These are phyloP conservation scores for Zygnema circumcarinatum DNA, from an alignment of 139 green algal species.

Conservation along the genomic window DNA sequence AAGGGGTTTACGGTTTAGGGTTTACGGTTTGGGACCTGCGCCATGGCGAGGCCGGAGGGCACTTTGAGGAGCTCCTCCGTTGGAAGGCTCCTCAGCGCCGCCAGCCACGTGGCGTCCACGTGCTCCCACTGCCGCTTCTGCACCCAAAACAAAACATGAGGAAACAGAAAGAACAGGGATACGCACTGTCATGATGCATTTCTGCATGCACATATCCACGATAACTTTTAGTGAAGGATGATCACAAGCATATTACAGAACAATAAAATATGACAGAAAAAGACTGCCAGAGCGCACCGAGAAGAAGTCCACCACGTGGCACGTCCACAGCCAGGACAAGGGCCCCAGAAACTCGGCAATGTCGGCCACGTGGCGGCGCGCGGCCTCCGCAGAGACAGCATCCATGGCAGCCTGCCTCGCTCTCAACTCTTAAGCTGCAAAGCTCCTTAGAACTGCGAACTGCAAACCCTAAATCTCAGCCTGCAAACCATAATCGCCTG, in stretches of 20 bases:
- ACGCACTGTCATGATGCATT: no score
- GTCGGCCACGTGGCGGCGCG: background rate
- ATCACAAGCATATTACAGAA: background rate
- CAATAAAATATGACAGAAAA: background rate
- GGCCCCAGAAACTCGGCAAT: background rate
- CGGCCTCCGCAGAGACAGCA: background rate
- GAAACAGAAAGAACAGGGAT: no score
- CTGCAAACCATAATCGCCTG: no score
- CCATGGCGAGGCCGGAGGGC: background rate
- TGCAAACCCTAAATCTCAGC: no score
- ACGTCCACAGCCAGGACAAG: background rate
- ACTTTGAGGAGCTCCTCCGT: background rate
- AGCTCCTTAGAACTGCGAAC: no score
- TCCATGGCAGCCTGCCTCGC: background rate
- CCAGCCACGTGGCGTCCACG: background rate
- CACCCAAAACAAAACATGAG: no score
- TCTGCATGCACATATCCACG: no score
- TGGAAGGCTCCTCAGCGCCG: background rate
- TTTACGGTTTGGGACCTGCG: background rate
- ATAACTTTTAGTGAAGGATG: no score
- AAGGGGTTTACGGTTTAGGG: background rate
- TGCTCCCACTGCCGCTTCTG: background rate
- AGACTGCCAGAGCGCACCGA: background rate
- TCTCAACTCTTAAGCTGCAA: no score
- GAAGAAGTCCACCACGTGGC: constrained; percentile 14